Evolutionary conservation across 2,329 filamentous ascomycete species (phyloP), one percentile per base, ranked within the genome.

Genomic region (Boeremia lycopersici): DNA sequence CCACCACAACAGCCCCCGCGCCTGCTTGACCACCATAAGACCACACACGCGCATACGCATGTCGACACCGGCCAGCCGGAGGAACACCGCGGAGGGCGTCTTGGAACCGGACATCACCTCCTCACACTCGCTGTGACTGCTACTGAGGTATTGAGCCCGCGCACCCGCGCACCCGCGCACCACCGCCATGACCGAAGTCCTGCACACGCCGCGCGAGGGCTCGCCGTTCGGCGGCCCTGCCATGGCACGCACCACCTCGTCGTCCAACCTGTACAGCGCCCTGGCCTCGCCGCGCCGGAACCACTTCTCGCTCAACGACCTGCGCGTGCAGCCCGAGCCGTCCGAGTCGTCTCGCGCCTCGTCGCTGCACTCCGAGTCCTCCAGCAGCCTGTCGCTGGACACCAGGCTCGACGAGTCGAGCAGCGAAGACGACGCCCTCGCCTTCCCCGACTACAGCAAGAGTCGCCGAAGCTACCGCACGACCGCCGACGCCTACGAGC

Each of bases 281-380:
- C 63, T 71, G 50, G 48, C 64, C 30, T 57, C 68, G 23, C 67
- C 71, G 34, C 71, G 71, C 39, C 71, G 72, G 54, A 70, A 69
- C 53, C 69, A 62, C 56, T 71, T 68, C 58, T 71, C 72, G 44
- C 67, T 68, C 41, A 64, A 70, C 53, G 74, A 77, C 59, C 68
- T 77, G 61, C 71, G 62, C 60, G 62, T 72, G 26, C 64, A 63
- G 52, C 72, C 74, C 25, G 59, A 72, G 47, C 63, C 67, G 38
- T 71, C 74, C 39, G 64, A 68, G 46, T 72, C 75, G 40, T 75
- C 74, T 26, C 69, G 70, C 45, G 81, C 68, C 51, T 80, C 82
- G 4, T 87, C 86, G 2, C 84, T 81, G 68, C 79, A 81, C 23
- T 88, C 87, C 2, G 89, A 86, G 3, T 83, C 86, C 4, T 82